Conservation (phyloP, 2,329 filamentous ascomycete genomes). For the Talaromyces verruculosus region DNA sequence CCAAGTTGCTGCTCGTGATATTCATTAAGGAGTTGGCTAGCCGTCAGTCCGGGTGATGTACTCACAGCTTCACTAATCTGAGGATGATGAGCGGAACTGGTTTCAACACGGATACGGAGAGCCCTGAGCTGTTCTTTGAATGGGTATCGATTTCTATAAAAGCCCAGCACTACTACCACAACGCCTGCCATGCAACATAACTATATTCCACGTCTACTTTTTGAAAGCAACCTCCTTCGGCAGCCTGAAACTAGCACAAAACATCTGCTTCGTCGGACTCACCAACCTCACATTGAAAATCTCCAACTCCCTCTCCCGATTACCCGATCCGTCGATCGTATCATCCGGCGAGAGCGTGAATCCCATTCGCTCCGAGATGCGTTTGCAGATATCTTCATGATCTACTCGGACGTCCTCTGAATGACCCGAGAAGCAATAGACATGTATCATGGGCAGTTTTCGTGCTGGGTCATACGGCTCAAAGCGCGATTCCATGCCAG, state of each 20-base stretch:
- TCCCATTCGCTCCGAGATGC: conserved; percentile 63
- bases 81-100: not conserved
- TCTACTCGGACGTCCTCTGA: conserved; percentile 68
- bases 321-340: conserved; percentile 49
- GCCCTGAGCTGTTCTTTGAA: not conserved
- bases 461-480: conserved; percentile 54
- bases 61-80: no score
- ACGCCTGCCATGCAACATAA: conserved; percentile 2
- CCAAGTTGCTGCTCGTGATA: no score
- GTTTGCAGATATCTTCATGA: conserved; percentile 58
- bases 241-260: conserved; percentile 87
- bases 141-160: conserved; percentile 14
- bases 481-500: conserved; percentile 67
- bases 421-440: conserved; percentile 91
- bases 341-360: conserved; percentile 58
- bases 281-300: conserved; percentile 76
- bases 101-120: not conserved
- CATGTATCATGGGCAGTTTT: conserved; percentile 78
- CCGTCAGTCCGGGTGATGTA: no score
- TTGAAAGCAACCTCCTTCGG: conserved; percentile 78
- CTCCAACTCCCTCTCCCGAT: conserved; percentile 60
- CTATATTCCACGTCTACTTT: conserved; percentile 24
- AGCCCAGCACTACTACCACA: not conserved
- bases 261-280: conserved; percentile 93
- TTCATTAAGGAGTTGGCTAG: no score